Conservation (phyloP, 2,329 filamentous ascomycete species). For the Alternaria brassicicola region DNA sequence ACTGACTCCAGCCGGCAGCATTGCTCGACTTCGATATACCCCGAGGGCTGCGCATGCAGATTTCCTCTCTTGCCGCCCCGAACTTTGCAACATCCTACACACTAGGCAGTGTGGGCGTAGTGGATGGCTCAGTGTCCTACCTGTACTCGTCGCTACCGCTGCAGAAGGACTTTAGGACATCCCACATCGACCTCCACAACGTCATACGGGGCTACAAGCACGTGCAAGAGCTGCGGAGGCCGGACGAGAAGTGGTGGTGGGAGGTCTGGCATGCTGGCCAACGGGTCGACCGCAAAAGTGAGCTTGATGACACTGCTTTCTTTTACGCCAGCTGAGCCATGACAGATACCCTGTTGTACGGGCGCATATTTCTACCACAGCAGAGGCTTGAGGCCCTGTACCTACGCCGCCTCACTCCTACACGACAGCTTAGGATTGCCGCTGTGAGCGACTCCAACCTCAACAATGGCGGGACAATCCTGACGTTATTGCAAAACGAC, state of each 20-base stretch:
- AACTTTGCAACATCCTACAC: slow-evolving; percentile 96
- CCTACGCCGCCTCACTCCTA: slow-evolving; percentile 76
- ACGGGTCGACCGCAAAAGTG: slow-evolving; percentile 57
- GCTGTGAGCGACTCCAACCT: slow-evolving; percentile 75
- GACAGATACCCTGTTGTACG: slow-evolving; percentile 70
- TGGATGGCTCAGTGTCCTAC: slow-evolving; percentile 97
- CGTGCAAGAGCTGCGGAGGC: slow-evolving; percentile 67
- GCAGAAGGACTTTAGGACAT: slow-evolving; percentile 70
- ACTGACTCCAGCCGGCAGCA: slow-evolving; percentile 56
- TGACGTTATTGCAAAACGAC: slow-evolving; percentile 80
- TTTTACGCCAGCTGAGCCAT: slow-evolving; percentile 25
- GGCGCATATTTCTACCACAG: slow-evolving; percentile 79
- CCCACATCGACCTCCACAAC: slow-evolving; percentile 74
- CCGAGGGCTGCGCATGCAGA: slow-evolving; percentile 79
- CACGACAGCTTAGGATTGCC: slow-evolving; percentile 79
- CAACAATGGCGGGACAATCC: slow-evolving; percentile 75
- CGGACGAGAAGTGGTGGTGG: slow-evolving; percentile 59
- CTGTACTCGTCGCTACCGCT: slow-evolving; percentile 89
- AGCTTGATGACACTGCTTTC: slow-evolving; percentile 15
- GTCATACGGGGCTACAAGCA: slow-evolving; percentile 84
- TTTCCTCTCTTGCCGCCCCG: slow-evolving; percentile 88
- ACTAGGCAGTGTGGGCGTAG: slow-evolving; percentile 84
- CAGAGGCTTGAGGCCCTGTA: slow-evolving; percentile 87
- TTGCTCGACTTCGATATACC: slow-evolving; percentile 90
- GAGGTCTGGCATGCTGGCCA: slow-evolving; percentile 60